A percentile compares a stretch with the other conserved stretches of the same genome.
phyloP scores from a whole-genome alignment of 495 filamentous ascomycete species.

The Sordaria brevicollis region DNA sequence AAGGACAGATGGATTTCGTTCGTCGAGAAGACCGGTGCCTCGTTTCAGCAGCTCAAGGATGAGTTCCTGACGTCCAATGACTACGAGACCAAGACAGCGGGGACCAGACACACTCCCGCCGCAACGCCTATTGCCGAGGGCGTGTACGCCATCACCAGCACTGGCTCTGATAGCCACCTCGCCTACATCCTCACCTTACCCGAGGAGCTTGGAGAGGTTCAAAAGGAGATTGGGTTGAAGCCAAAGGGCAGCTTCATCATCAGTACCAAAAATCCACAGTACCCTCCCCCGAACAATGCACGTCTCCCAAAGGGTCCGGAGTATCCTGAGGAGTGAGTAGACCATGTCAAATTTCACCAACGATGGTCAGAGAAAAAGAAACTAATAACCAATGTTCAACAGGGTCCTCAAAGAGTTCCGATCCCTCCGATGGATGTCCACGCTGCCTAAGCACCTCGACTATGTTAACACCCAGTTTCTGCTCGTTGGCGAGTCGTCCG shows the following conservation, averaged over 20 bases:
- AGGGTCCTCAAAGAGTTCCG: slow-evolving; percentile 63
- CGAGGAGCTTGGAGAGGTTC: slow-evolving; percentile 54
- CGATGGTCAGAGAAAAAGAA: background rate
- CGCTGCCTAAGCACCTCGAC: slow-evolving; percentile 66
- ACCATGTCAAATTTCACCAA: background rate
- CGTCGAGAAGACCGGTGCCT: slow-evolving; percentile 64
- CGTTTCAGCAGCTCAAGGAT: slow-evolving; percentile 62
- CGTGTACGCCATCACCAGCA: slow-evolving; percentile 72
- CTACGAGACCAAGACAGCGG: slow-evolving; percentile 71
- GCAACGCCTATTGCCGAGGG: slow-evolving; percentile 74
- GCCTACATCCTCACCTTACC: slow-evolving; percentile 81
- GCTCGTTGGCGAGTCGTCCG: slow-evolving; percentile 64
- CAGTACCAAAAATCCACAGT: slow-evolving; percentile 71
- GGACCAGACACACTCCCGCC: slow-evolving; percentile 57
- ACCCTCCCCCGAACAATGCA: slow-evolving; percentile 51
- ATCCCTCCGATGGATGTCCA: slow-evolving; percentile 61
- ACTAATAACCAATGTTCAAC: slow-evolving; percentile 18
- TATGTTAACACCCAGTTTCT: slow-evolving; percentile 73
- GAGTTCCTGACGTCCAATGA: slow-evolving; percentile 54
- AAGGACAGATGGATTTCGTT: slow-evolving; percentile 72
- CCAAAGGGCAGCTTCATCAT: slow-evolving; percentile 68
- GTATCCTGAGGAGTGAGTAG: slow-evolving; percentile 61
- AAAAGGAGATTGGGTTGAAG: slow-evolving; percentile 64
- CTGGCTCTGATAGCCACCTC: slow-evolving; percentile 62
- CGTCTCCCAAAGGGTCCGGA: slow-evolving; percentile 55